Evolutionary conservation across 768 basidiomycete species (phyloP), one percentile per base, ranked within the genome.

Genomic region (Lactarius quietus): DNA sequence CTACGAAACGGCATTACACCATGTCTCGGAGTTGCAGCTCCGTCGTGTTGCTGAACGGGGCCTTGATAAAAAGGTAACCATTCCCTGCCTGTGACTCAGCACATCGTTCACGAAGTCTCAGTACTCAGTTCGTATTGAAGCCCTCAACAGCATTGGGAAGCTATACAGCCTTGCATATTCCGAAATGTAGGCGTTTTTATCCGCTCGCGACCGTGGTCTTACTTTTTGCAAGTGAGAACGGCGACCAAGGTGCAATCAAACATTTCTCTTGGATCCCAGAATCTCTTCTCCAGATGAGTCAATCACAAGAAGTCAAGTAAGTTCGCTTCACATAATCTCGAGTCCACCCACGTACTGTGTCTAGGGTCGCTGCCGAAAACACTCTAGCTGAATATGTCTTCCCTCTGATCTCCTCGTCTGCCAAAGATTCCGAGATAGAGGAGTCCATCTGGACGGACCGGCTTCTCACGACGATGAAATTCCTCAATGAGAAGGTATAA

Each of bases 251-350:
- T 1, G 93, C 93, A 2, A 81, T 88, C 35, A 71, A 78, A 18
- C 91, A 95, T 54, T 98, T 98, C 72, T 86, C 85, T 0, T 99
- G 97, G 97, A 98, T 99, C 66, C 95, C 97, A 0, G 81, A 88
- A 31, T 78, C 82, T 45, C 78, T 98, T 35, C 78, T 95, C 10
- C 80, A 81, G 48, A 81, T 83, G 66, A 78, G 81, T 10, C 75
- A 78, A n/a, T 73, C 81, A 17, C 41, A 74, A 0, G 90, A 92
- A 70, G 80, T 86, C 51, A 84, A 85, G 87, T 89, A 67, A 59
- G 81, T 66, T 41, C 38, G 57, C 33, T 3, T 26, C 26, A 23
- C 62, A 38, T 48, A 8, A 9, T 23, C 29, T 20, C 33, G 14
- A 53, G 2, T 36, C 28, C 31, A 36, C 45, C 36, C 57, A 68